phyloP scores from a whole-genome alignment of 805 yeast species.

The Torulaspora indica region DNA sequence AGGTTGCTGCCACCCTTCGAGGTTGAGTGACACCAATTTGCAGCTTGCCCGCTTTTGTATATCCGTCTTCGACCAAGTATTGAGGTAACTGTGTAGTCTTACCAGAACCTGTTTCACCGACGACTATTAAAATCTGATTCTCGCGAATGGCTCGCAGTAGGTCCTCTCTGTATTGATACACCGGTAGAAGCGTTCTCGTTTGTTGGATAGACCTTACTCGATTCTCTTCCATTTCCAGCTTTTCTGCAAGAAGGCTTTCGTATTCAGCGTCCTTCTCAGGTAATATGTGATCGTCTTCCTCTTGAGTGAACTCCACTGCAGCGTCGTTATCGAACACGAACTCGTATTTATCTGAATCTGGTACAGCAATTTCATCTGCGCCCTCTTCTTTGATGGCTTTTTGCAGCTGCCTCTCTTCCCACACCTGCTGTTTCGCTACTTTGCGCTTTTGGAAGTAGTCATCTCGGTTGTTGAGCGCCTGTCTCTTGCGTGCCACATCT shows the following conservation, averaged over 20 bases:
- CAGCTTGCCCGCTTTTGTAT: slow-evolving; percentile 49
- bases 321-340: slow-evolving; percentile 71
- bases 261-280: slow-evolving; percentile 33
- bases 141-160: slow-evolving; percentile 55
- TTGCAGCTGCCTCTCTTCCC: slow-evolving; percentile 36
- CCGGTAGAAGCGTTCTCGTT: slow-evolving; percentile 68
- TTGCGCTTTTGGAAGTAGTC: slow-evolving; percentile 16
- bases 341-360: slow-evolving; percentile 49
- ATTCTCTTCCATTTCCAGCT: slow-evolving; percentile 28
- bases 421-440: slow-evolving; percentile 33
- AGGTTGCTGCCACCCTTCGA: slow-evolving; percentile 89
- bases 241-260: slow-evolving; percentile 20
- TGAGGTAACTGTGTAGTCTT: slow-evolving; percentile 93
- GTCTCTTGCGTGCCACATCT: slow-evolving; percentile 52
- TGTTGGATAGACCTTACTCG: slow-evolving; percentile 39
- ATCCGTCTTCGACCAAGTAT: slow-evolving; percentile 78
- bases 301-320: slow-evolving; percentile 50
- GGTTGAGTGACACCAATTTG: slow-evolving; percentile 90
- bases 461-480: slow-evolving; percentile 41
- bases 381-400: slow-evolving; percentile 24
- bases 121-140: slow-evolving; percentile 67
- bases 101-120: slow-evolving; percentile 91
- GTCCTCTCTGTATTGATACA: slow-evolving; percentile 55
- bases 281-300: slow-evolving; percentile 33
- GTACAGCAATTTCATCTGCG: slow-evolving; percentile 28